These are phyloP conservation scores for Stachybotrys echinatus DNA, from an alignment of 2,329 filamentous ascomycete species.

Conservation along the genomic window DNA sequence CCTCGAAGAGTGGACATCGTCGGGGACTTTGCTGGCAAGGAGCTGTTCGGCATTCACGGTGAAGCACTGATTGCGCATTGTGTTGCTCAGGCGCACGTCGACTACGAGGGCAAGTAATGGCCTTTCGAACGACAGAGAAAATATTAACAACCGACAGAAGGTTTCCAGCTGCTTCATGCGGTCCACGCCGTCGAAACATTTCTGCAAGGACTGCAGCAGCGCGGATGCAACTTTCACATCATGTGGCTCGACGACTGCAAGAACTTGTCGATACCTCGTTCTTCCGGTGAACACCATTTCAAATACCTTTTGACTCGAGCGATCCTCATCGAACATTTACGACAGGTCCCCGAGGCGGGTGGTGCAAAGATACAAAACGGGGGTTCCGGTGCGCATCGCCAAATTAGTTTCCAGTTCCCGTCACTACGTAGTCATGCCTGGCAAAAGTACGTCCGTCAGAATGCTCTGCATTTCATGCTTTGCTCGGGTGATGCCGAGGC, in stretches of 20 bases:
- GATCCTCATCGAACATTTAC: conserved; percentile 60
- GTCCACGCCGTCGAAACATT: conserved; percentile 64
- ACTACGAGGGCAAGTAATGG: conserved; percentile 46
- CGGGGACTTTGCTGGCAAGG: conserved; percentile 70
- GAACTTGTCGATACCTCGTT: conserved; percentile 47
- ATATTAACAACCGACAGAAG: conserved; percentile 29
- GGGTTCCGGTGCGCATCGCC: neutral
- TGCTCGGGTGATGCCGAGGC: conserved; percentile 1
- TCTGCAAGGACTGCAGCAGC: conserved; percentile 51
- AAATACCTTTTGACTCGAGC: conserved; percentile 60
- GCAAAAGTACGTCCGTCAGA: neutral
- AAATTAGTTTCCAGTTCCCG: conserved; percentile 3
- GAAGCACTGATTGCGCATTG: conserved; percentile 65
- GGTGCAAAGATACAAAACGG: conserved; percentile 3
- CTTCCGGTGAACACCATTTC: conserved; percentile 11
- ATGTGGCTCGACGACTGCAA: conserved; percentile 60
- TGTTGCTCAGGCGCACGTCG: conserved; percentile 56
- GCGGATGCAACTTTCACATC: conserved; percentile 67
- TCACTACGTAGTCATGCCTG: neutral
- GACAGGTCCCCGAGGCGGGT: conserved; percentile 6
- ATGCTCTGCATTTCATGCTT: conserved; percentile 5
- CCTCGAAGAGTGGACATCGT: conserved; percentile 56
- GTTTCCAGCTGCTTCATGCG: conserved; percentile 68
- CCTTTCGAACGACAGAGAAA: neutral
- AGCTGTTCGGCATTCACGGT: conserved; percentile 68